Evolutionary conservation across 768 basidiomycete species (phyloP).

Genomic region (Russula lepida): DNA sequence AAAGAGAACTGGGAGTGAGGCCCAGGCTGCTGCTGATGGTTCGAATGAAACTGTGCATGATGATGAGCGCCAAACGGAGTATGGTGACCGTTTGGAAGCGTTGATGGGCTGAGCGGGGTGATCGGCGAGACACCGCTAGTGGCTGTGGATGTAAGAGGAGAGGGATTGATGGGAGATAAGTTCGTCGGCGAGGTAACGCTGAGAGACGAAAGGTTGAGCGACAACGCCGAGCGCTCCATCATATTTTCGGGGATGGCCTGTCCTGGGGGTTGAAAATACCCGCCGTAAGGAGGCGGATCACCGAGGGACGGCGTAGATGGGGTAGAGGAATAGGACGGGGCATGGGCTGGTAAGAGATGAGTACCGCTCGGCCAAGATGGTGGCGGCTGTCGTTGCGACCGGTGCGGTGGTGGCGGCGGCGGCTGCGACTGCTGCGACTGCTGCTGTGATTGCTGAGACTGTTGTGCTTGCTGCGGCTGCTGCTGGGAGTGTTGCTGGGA

Average conservation of each 20-base stretch:
- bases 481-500: constrained; percentile 20
- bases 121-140: constrained; percentile 33
- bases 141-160: constrained; percentile 31
- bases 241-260: constrained; percentile 23
- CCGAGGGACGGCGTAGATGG: constrained; percentile 19
- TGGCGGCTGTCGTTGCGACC: constrained; percentile 25
- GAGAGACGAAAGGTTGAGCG: constrained; percentile 61
- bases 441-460: not conserved
- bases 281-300: constrained; percentile 20
- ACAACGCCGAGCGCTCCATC: constrained; percentile 35
- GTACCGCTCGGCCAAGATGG: constrained; percentile 22
- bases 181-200: constrained; percentile 59
- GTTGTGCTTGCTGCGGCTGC: not conserved
- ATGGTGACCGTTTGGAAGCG: constrained; percentile 34
- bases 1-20: constrained; percentile 39
- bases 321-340: constrained; percentile 17
- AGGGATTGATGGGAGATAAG: constrained; percentile 52
- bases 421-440: not conserved
- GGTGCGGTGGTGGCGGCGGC: not conserved
- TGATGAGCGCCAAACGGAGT: constrained; percentile 37
- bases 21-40: constrained; percentile 23
- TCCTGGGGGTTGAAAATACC: constrained; percentile 19
- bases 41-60: constrained; percentile 32
- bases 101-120: constrained; percentile 53
- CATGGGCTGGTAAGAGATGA: constrained; percentile 22